These are phyloP conservation scores for Parafenestella ontariensis DNA, from an alignment of 2,329 filamentous ascomycete species.

Conservation along the genomic window DNA sequence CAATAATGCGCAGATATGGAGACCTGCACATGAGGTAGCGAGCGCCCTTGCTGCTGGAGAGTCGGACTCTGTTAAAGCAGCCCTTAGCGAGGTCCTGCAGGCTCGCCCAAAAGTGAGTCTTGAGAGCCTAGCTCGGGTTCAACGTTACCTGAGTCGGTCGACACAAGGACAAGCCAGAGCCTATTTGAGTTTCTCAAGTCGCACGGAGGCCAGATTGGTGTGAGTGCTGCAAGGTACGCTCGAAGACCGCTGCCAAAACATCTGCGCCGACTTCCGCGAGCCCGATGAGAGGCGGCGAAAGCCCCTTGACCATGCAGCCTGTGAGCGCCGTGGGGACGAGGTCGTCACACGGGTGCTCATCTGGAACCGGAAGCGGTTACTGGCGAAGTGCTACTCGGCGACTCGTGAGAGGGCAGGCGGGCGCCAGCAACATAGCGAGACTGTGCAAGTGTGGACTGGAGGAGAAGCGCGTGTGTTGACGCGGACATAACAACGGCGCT, in stretches of 20 bases:
- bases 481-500: conserved; percentile 25
- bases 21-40: neutral
- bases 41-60: conserved; percentile 9
- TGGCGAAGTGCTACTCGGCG: conserved; percentile 27
- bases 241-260: conserved; percentile 22
- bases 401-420: conserved; percentile 22
- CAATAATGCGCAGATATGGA: conserved; percentile 5
- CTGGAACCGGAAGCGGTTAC: conserved; percentile 28
- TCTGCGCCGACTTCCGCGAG: conserved; percentile 36
- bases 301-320: conserved; percentile 44
- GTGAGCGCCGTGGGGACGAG: conserved; percentile 30
- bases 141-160: conserved; percentile 30
- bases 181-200: conserved; percentile 37
- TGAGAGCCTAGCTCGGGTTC: conserved; percentile 16
- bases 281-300: conserved; percentile 32
- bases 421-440: conserved; percentile 21
- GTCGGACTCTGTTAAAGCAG: neutral
- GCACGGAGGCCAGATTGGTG: conserved; percentile 32
- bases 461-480: conserved; percentile 22
- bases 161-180: conserved; percentile 27
- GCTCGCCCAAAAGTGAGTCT: conserved; percentile 3
- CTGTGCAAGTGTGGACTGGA: conserved; percentile 14
- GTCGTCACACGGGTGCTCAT: conserved; percentile 32
- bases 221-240: conserved; percentile 47
- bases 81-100: conserved; percentile 7